Percentiles rank a stretch among this genome's conserved stretches.
Conservation (phyloP, 2,329 filamentous ascomycete species). For the Neoascochyta sp. region DNA sequence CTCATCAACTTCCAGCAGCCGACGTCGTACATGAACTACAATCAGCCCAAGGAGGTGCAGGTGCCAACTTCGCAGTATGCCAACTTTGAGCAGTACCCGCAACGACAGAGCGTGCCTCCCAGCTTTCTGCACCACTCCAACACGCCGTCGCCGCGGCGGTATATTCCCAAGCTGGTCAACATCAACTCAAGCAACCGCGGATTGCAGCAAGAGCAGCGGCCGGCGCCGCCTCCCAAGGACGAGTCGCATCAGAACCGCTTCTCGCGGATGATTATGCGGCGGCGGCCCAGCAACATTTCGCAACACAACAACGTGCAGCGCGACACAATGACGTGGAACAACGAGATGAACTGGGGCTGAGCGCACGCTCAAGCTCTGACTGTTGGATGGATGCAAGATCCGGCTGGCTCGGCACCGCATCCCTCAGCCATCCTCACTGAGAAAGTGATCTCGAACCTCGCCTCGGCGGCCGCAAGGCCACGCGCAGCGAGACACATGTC, state of each 20-base stretch:
- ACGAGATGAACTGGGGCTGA: constrained; percentile 37
- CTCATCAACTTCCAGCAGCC: constrained; percentile 33
- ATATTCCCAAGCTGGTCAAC: constrained; percentile 34
- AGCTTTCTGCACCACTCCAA: constrained; percentile 30
- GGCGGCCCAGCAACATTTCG: constrained; percentile 37
- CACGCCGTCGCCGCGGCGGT: constrained; percentile 26
- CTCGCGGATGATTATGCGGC: constrained; percentile 34
- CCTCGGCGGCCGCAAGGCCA: constrained; percentile 8
- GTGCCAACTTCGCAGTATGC: constrained; percentile 36
- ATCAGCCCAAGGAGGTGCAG: constrained; percentile 30
- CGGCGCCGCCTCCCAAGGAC: constrained; percentile 36
- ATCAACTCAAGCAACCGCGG: constrained; percentile 28
- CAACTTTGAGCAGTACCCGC: constrained; percentile 30
- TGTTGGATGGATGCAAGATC: no score
- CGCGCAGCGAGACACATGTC: constrained; percentile 33
- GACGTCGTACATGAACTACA: constrained; percentile 31
- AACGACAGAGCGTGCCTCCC: constrained; percentile 35
- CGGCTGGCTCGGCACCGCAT: no score
- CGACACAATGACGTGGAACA: constrained; percentile 33
- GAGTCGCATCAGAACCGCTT: constrained; percentile 33
- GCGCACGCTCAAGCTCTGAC: constrained; percentile 1
- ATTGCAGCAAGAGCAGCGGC: constrained; percentile 28
- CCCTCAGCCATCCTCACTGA: constrained; percentile 37
- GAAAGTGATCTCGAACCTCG: constrained; percentile 42
- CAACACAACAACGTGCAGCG: constrained; percentile 35